These are phyloP conservation scores for Ceratocystis cacaofunesta DNA, from an alignment of 2,329 filamentous ascomycete species.

Conservation along the genomic window DNA sequence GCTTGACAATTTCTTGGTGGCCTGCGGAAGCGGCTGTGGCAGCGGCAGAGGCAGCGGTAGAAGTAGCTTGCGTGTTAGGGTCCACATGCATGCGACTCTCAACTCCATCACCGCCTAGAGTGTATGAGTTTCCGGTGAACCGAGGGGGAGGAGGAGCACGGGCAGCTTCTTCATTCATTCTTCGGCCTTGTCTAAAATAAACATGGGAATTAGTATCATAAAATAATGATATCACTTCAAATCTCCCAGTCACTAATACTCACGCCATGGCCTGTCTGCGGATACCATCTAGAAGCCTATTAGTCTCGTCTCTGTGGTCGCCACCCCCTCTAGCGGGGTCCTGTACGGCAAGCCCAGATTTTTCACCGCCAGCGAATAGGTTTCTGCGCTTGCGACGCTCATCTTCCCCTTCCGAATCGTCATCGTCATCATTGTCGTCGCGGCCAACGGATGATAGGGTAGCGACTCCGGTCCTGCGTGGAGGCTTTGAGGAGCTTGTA, in stretches of 20 bases:
- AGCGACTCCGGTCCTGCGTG: slow-evolving; percentile 45
- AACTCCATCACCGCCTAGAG: slow-evolving; percentile 62
- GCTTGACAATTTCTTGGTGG: slow-evolving; percentile 24
- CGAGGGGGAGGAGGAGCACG: slow-evolving; percentile 35
- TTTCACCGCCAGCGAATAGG: slow-evolving; percentile 72
- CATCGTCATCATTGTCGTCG: slow-evolving; percentile 32
- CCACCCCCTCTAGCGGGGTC: slow-evolving; percentile 37
- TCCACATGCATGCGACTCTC: slow-evolving; percentile 56
- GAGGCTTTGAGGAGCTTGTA: slow-evolving; percentile 25
- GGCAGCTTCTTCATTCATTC: slow-evolving; percentile 18
- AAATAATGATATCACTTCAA: neutral
- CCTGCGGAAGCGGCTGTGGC: slow-evolving; percentile 34
- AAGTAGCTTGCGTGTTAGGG: slow-evolving; percentile 27
- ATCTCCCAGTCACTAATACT: slow-evolving; percentile 19
- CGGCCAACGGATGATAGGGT: slow-evolving; percentile 39
- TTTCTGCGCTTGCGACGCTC: slow-evolving; percentile 48
- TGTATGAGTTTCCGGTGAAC: slow-evolving; percentile 59
- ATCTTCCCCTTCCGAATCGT: slow-evolving; percentile 40
- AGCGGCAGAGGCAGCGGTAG: slow-evolving; percentile 20
- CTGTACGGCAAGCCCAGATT: slow-evolving; percentile 57
- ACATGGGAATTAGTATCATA: too few relatives aligned
- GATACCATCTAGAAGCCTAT: slow-evolving; percentile 46
- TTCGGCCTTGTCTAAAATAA: slow-evolving; percentile 4
- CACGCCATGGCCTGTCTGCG: slow-evolving; percentile 49
- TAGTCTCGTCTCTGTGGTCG: neutral